Evolutionary conservation across 2,329 filamentous ascomycete genomes (phyloP).

Genomic region (Diaporthe batatas): DNA sequence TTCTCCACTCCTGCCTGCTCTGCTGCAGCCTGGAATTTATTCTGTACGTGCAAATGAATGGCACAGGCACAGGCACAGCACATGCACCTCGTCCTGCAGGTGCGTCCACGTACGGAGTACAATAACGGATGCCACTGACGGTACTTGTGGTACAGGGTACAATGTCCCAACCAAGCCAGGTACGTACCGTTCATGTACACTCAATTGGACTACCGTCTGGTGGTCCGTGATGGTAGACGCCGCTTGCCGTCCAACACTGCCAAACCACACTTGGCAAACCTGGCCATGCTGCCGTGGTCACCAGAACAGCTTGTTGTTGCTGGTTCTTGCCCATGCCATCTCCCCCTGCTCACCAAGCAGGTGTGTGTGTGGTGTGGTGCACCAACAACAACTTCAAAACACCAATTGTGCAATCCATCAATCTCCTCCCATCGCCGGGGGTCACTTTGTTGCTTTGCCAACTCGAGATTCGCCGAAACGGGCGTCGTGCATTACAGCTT

Average conservation of each 20-base stretch:
- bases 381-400: background rate
- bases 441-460: background rate
- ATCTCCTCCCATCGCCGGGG: background rate
- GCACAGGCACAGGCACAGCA: slow-evolving; percentile 19
- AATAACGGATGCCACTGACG: background rate
- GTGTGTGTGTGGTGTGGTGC: background rate
- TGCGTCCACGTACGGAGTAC: background rate
- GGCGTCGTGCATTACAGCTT: slow-evolving; percentile 12
- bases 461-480: slow-evolving; percentile 4
- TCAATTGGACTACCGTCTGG: background rate
- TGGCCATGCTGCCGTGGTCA: background rate
- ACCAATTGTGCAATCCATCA: background rate
- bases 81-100: slow-evolving; percentile 21
- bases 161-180: background rate
- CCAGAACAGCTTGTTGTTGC: no score
- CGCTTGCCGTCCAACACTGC: slow-evolving; percentile 25
- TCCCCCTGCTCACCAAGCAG: no score
- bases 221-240: slow-evolving; percentile 24
- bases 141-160: background rate
- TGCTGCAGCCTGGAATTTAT: background rate
- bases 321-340: background rate
- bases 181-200: background rate
- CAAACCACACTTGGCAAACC: slow-evolving; percentile 9
- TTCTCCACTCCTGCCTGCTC: background rate
- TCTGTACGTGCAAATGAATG: background rate